A percentile compares a stretch with the other conserved stretches of the same genome.
Conservation (phyloP, 345 rosid genomes). For the Brassica incana region DNA sequence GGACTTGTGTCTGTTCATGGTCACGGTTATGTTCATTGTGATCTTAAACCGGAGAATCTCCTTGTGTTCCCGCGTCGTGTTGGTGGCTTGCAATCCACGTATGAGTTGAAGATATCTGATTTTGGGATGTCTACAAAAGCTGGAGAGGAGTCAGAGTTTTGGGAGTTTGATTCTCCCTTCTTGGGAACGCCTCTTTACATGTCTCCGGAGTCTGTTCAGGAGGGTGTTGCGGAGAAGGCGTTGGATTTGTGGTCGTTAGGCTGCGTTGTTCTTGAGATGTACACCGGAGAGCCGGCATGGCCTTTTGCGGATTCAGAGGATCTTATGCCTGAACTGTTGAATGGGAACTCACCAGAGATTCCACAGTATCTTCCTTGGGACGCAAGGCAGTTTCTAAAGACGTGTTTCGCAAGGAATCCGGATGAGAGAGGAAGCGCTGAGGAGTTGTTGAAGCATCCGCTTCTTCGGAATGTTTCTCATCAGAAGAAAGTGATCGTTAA, state of each 20-base stretch:
- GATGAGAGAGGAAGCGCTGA: conserved; percentile 19
- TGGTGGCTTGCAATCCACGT: not conserved
- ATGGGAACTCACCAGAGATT: conserved; percentile 12
- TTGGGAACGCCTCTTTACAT: conserved; percentile 20
- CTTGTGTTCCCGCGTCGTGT: not conserved
- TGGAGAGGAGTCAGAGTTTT: not conserved
- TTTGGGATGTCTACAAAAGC: not conserved
- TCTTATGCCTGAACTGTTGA: conserved; percentile 10
- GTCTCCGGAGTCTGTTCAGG: conserved; percentile 34
- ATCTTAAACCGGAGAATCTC: not conserved
- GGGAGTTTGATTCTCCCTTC: conserved; percentile 13
- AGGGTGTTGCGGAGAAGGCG: not conserved
- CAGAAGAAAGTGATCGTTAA: not conserved
- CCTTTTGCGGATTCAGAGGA: not conserved
- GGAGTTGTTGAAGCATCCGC: conserved; percentile 12
- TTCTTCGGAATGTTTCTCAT: not conserved
- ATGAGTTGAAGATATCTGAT: conserved; percentile 10
- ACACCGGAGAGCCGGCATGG: conserved; percentile 22
- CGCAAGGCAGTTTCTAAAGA: conserved; percentile 21
- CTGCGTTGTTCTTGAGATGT: conserved; percentile 30
- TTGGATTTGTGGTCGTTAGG: conserved; percentile 38
- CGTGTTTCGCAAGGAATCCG: conserved; percentile 20
- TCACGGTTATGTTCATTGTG: not conserved
- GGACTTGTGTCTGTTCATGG: not conserved
- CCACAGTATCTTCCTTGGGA: conserved; percentile 20